Base-by-base conservation (phyloP, 176 grass and related monocot genomes). In the Thalia dealbata region DNA sequence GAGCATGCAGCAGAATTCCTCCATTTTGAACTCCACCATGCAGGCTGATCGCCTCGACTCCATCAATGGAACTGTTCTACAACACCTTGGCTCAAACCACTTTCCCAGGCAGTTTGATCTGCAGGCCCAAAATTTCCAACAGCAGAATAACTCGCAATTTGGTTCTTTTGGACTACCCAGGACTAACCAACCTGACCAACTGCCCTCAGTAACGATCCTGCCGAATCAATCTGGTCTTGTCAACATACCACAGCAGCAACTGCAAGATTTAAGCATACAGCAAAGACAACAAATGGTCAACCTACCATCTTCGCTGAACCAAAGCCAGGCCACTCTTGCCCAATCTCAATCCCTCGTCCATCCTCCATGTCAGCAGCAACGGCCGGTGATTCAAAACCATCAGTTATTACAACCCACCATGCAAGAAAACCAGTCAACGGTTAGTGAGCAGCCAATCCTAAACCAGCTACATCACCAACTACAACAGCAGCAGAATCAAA, bases 1-100 rank as follows among this genome's bases (percentile, higher is more conserved):
- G 93, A 88, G 89, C 44, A 97, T 97, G 78, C 89, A 91, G 75
- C 93, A 92, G 80, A 90, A 73, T 75, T 69, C 91, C 54, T 69
- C 84, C 23, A 78, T 86, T 29, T 43, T 68, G 71, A 92, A 75
- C 64, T 68, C 82, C 5, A 24, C 80, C 13, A 80, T 82, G 74
- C 93, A 97, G 59, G 72, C 90, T 0, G 93, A 97, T 56, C 87
- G 88, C 50, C 48, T 92, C 52, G 84, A 66, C 18, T 81, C 92
- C 78, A 64, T 83, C 74, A 84, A 76, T 78, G 91, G 79, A 62
- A 84, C 89, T 68, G 35, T 78, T 43, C 79, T 91, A 78, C 87
- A 86, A 81, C 84, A 92, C 67, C 74, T 92, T 71, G 85, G 87
- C 0, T 66, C 87, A 26, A 61, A 73, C 6, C 87, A 92, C 66